phyloP scores from a whole-genome alignment of 192 early-diverging fungal species.

The Endogone sp. region DNA sequence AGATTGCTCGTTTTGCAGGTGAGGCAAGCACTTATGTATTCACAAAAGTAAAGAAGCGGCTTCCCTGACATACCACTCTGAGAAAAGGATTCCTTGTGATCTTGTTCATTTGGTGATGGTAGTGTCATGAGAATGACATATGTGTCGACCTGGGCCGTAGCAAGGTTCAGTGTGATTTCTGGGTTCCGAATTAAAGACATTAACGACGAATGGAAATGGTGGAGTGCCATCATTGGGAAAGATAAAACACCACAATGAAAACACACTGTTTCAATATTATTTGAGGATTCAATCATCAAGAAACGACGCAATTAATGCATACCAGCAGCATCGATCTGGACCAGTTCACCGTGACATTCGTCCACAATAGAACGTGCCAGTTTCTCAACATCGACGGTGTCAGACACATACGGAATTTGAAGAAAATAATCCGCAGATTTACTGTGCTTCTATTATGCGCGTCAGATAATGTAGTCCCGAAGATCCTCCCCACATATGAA shows the following conservation, averaged over 20 bases:
- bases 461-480: too few species aligned
- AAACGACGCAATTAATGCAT: neutral
- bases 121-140: slow-evolving; percentile 13
- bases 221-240: neutral
- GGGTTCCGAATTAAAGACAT: neutral
- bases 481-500: too few species aligned
- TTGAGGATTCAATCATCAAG: neutral
- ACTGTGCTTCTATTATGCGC: slow-evolving; percentile 1
- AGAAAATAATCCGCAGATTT: neutral
- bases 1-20: too few species aligned
- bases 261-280: too few species aligned
- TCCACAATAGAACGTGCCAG: slow-evolving; percentile 14
- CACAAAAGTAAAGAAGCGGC: neutral
- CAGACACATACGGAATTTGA: slow-evolving; percentile 24
- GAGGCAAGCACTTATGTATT: neutral
- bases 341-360: slow-evolving; percentile 18
- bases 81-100: slow-evolving; percentile 12
- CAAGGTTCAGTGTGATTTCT: neutral
- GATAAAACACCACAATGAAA: too few species aligned
- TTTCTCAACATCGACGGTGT: slow-evolving; percentile 15
- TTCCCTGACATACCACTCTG: slow-evolving; percentile 20
- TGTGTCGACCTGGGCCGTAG: neutral
- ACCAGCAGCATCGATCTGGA: slow-evolving; percentile 25
- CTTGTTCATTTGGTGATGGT: slow-evolving; percentile 7
- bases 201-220: neutral